Evolutionary conservation across 73 alveolate genomes (phyloP).

Genomic region (Paramecium octaurelia): DNA sequence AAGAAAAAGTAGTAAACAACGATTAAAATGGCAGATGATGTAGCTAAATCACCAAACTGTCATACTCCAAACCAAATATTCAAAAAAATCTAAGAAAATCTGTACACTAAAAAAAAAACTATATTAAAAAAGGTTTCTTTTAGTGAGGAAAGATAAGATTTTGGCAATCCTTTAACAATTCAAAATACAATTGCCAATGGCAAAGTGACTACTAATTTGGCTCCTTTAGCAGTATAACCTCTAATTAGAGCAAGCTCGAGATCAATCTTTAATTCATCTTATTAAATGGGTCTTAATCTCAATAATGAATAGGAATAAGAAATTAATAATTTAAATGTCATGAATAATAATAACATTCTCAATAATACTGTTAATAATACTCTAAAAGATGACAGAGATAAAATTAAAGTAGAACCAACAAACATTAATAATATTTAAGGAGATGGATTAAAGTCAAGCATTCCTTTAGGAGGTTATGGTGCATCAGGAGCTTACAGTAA

Average conservation of each 20-base stretch:
- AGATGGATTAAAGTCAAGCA: background rate
- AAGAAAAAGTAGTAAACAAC: slow-evolving; percentile 56
- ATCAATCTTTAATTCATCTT: background rate
- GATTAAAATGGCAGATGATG: slow-evolving; percentile 63
- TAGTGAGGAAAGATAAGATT: background rate
- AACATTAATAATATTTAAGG: background rate
- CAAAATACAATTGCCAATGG: background rate
- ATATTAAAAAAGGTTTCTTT: background rate
- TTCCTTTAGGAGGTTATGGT: slow-evolving; percentile 9
- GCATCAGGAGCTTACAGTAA: background rate
- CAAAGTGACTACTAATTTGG: background rate
- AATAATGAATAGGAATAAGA: background rate
- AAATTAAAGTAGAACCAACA: background rate
- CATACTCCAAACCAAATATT: background rate
- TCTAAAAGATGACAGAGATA: background rate
- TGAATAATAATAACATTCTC: background rate
- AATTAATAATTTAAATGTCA: background rate
- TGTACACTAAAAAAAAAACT: background rate
- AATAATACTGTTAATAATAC: background rate
- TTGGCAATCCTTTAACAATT: background rate
- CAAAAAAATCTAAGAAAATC: background rate
- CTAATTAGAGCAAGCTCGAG: background rate
- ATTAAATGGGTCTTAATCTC: background rate
- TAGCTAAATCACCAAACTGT: background rate
- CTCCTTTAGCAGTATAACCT: background rate